Base-by-base conservation (phyloP, 306 rosid species). In the Ceratonia siliqua region DNA sequence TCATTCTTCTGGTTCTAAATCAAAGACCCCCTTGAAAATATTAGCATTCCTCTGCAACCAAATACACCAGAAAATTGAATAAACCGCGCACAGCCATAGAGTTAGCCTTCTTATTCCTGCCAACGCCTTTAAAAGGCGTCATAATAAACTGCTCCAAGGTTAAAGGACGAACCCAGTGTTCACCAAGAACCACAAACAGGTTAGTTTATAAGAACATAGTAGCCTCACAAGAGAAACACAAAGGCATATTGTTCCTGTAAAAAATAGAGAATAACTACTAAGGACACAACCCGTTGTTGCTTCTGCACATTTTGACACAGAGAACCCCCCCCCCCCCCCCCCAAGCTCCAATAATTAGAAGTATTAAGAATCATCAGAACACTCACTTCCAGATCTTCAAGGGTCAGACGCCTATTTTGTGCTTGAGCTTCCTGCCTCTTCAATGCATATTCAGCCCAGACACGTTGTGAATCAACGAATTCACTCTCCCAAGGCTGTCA, bases 371-470 rank as follows among this genome's bases (percentile, higher is more conserved):
- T 61, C 3, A 68, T 35, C 62, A 52, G n/a, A 53, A 52, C 12
- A 83, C 94, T 77, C 73, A 94, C 98, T 81, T 95, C 99, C 89
- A 95, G 75, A 87, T 95, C 99, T 82, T 95, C 99, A 36, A 95
- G 99, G 42, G 99, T 95, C 80, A 92, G 76, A 3, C 99, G 95
- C 83, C 98, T 92, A 78, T 95, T 95, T 82, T 95, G 99, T 7
- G 99, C 99, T 76, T 90, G 98, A 32, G 99, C 99, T 83, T 92
- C 99, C 87, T 92, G 98, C 85, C 99, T 90, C 74, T 95, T 95
- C 79, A 95, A 75, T 72, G 99, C 99, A 89, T 95, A 95, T 63
- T 95, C 99, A 70, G 97, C 99, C 99, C 99, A 95, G 63, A 95
- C 99, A 41, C 98, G 96, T 85, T 92, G 99, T 42, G 99, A 95